A percentile compares a stretch with the other conserved stretches of the same genome.
Conservation (phyloP, 2,329 filamentous ascomycete genomes). For the Calonectria leucothoes region DNA sequence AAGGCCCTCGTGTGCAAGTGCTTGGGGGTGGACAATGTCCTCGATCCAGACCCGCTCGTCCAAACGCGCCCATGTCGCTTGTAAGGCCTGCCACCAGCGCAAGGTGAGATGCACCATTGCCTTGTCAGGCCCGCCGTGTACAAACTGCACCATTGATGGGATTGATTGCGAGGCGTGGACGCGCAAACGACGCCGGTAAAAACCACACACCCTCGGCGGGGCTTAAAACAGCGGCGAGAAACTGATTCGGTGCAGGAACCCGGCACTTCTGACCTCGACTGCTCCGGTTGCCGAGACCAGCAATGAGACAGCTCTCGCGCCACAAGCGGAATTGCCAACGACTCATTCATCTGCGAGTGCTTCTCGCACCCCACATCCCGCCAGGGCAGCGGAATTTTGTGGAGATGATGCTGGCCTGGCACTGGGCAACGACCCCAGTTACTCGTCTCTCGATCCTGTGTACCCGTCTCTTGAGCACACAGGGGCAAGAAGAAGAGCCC, state of each 20-base stretch:
- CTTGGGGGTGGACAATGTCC: background rate
- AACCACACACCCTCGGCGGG: background rate
- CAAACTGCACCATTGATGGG: constrained; percentile 36
- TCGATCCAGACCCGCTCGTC: background rate
- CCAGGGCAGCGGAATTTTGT: background rate
- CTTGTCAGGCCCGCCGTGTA: constrained; percentile 34
- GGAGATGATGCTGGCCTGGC: background rate
- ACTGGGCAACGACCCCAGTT: background rate
- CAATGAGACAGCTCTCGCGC: no score
- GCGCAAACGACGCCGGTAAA: constrained; percentile 18
- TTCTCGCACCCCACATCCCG: background rate
- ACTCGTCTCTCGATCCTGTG: background rate
- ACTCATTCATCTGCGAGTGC: background rate
- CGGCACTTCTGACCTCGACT: background rate
- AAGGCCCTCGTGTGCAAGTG: background rate
- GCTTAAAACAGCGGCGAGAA: background rate
- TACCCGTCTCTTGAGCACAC: background rate
- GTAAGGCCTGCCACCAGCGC: constrained; percentile 34
- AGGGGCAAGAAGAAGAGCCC: background rate
- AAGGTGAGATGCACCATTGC: constrained; percentile 40
- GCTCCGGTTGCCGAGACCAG: background rate
- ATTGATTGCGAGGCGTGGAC: constrained; percentile 28
- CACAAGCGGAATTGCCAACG: background rate
- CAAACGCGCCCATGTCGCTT: constrained; percentile 28
- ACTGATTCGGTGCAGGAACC: background rate